These are phyloP conservation scores for Aspergillus costaricaensis DNA, from an alignment of 2,329 filamentous ascomycete genomes.

Conservation along the genomic window DNA sequence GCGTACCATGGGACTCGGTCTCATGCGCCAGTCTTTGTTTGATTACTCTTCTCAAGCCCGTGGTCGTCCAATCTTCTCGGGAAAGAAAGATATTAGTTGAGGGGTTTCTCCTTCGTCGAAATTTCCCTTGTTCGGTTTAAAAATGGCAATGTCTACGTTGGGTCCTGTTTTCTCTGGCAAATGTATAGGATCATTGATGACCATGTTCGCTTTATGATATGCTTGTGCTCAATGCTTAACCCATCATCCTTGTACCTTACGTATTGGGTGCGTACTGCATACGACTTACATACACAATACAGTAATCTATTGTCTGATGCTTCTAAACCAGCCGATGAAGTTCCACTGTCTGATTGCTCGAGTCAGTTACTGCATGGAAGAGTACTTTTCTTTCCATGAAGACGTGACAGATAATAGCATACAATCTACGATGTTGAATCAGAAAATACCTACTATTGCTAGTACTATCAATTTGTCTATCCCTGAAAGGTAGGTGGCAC, in stretches of 20 bases:
- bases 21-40: not conserved
- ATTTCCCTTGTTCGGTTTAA: not conserved
- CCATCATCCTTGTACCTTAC: not conserved
- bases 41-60: not conserved
- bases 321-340: not conserved
- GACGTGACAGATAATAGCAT: not conserved
- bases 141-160: not conserved
- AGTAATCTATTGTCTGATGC: not conserved
- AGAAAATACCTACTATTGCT: not conserved
- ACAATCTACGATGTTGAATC: not conserved
- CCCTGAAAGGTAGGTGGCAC: constrained; percentile 3
- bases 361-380: no score
- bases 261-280: not conserved
- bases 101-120: not conserved
- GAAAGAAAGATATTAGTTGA: not conserved
- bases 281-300: not conserved
- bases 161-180: not conserved
- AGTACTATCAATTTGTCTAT: not conserved
- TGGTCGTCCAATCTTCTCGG: not conserved
- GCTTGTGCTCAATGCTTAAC: not conserved
- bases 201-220: not conserved
- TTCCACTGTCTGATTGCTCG: not conserved
- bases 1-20: not conserved
- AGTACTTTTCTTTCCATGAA: not conserved
- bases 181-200: not conserved